Base-by-base conservation (phyloP, 129 eudicot genomes). In the Chrysanthemum seticuspe region DNA sequence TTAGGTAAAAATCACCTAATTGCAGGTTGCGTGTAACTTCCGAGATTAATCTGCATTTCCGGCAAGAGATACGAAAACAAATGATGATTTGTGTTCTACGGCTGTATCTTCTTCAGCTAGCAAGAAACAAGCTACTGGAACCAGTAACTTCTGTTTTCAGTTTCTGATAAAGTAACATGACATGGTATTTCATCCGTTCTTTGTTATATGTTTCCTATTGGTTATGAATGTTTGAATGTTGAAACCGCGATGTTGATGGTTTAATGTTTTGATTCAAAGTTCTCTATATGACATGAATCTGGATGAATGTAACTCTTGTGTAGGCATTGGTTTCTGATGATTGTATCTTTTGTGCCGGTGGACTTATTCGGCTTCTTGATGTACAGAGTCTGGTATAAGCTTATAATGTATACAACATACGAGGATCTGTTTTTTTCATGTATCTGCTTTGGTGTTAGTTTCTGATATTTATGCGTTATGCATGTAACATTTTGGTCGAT, bases 81-180 rank as follows among this genome's bases (percentile, higher is more conserved):
- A 90, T 34, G 97, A 88, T 71, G 99, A 95, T 65, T 70, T 88
- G 86, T 83, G 97, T 84, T 95, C 99, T 4, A 95, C 99, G 2
- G 99, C 96, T 56, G 97, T 90, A 54, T 95, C 99, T 19, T 87
- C 89, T n/a, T 81, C 98, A 0, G 73, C 74, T 49, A 78, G 67
- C 48, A 95, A 90, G 89, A 88, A 82, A 76, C 96, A 74, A 76
- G 74, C 74, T 2, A 83, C 82, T 2, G 67, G 87, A 64, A 81
- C 87, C 54, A 78, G 64, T 68, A 67, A 23, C 51, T 76, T 83
- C 19, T 66, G 73, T 75, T 74, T 79, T 31, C 31, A 60, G 3
- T 78, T 78, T 78, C 73, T 55, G 19, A 65, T 78, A 15, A 65
- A 78, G 73, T 47, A 45, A 61, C 18, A 15, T 6, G 66, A 5